Evolutionary conservation across 2,329 filamentous ascomycete species (phyloP), one percentile per base, ranked within the genome.

Genomic region (Arthrobotrys iridis): DNA sequence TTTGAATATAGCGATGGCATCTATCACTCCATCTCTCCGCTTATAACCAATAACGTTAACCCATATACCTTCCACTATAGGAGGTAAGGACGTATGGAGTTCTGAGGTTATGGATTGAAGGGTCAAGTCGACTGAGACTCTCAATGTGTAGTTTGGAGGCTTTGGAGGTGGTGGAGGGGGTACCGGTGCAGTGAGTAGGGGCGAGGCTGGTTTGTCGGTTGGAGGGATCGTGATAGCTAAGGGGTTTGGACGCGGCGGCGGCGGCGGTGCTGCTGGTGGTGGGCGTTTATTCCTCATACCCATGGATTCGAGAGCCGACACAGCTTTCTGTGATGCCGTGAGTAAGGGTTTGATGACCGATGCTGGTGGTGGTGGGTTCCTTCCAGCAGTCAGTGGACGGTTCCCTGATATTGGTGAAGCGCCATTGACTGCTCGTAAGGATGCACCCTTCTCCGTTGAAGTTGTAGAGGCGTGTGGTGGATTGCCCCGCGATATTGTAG

Each of bases 41-140:
- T 59, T 74, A 45, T 74, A 66, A 2, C 70, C 70, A 15, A 62
- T 57, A 15, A 67, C 70, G 13, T 35, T 66, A 7, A 67, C 62
- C 70, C 70, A 74, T 4, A 6, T 46, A 3, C 70, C 70, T 7
- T 74, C 70, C 11, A 40, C 28, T 26, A 74, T 45, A 11, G 60
- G 55, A 13, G 70, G 70, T n/a, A 74, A 5, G 0, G 60, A 58
- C 5, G 13, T 43, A 5, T 10, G 5, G 2, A 35, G 1, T 18
- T 66, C 26, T 6, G 33, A 24, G 11, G 26, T 5, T 5, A 24
- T 37, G 15, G 26, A 26, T 41, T 57, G 41, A 3, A 74, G 55
- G 1, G 55, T 13, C 5, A 62, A 20, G 15, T 74, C 70, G 3
- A 62, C 40, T 3, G 43, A 50, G 22, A 66, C 70, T 7, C 13